Percentiles rank a stretch among this genome's conserved stretches.
Conservation (phyloP, 164 flowering plant genomes). For the Saururus chinensis region DNA sequence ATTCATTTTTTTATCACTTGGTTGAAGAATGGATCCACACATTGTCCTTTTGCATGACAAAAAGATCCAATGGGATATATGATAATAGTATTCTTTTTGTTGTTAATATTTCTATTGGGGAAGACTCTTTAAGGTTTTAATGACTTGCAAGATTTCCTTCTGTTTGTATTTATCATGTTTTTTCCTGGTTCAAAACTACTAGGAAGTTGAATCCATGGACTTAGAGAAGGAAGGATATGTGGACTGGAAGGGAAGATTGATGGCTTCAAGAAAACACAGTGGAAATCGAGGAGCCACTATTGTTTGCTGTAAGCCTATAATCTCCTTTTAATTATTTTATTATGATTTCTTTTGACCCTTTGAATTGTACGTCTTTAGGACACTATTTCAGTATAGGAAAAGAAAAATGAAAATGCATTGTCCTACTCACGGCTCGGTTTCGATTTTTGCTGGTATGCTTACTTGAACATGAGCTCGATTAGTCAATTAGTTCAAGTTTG, state of each 20-base stretch:
- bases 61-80: no score
- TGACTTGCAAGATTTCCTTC: no score
- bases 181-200: neutral
- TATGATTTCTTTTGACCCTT: neutral
- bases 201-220: neutral
- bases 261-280: constrained; percentile 13
- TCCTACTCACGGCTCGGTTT: no score
- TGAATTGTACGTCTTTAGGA: neutral
- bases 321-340: neutral
- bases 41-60: no score
- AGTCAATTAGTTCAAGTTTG: no score
- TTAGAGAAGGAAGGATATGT: constrained; percentile 11
- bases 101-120: no score
- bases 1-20: no score
- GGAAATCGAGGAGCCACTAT: constrained; percentile 20
- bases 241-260: constrained; percentile 24
- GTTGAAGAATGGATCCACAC: no score
- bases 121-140: no score
- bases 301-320: constrained; percentile 20
- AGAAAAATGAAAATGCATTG: neutral
- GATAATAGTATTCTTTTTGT: no score
- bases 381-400: neutral
- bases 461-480: neutral
- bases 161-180: no score
- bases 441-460: no score